Evolutionary conservation across 208 protist species (phyloP).

Genomic region (Crithidia expoeki): DNA sequence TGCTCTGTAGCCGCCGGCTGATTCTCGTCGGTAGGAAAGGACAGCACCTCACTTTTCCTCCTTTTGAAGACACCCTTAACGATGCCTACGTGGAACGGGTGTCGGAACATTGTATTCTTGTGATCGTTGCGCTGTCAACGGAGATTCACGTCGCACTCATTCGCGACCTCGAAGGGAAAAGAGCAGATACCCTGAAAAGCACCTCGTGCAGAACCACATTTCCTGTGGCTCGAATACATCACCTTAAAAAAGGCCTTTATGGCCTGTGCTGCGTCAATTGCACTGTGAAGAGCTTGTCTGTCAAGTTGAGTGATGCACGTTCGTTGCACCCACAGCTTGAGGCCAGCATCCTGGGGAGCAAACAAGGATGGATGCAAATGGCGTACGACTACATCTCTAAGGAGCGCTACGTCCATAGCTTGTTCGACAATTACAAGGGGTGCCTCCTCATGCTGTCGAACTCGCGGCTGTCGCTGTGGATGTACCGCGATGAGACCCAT

Average conservation of each 20-base stretch:
- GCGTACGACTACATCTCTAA: conserved; percentile 26
- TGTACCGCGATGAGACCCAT: conserved; percentile 19
- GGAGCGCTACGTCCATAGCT: conserved; percentile 46
- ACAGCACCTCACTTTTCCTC: conserved; percentile 59
- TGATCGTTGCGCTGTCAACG: conserved; percentile 57
- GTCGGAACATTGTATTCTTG: conserved; percentile 33
- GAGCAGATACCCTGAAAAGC: conserved; percentile 23
- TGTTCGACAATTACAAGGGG: conserved; percentile 40
- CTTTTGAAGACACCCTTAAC: conserved; percentile 48
- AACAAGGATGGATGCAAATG: conserved; percentile 13
- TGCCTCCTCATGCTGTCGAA: conserved; percentile 44
- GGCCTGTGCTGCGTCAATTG: conserved; percentile 69
- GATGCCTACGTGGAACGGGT: conserved; percentile 62
- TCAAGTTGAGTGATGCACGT: conserved; percentile 20
- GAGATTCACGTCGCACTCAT: conserved; percentile 58
- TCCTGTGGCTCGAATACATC: conserved; percentile 43
- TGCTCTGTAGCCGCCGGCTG: conserved; percentile 51
- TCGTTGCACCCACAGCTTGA: conserved; percentile 15
- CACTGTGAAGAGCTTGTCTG: conserved; percentile 45
- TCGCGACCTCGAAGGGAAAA: conserved; percentile 21
- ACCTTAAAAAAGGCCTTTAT: conserved; percentile 55
- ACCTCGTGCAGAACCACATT: conserved; percentile 35
- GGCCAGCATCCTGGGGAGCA: conserved; percentile 18
- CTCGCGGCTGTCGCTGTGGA: conserved; percentile 38
- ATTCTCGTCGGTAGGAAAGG: conserved; percentile 47